Conservation (phyloP, 345 rosid genomes). For the Punica granatum region DNA sequence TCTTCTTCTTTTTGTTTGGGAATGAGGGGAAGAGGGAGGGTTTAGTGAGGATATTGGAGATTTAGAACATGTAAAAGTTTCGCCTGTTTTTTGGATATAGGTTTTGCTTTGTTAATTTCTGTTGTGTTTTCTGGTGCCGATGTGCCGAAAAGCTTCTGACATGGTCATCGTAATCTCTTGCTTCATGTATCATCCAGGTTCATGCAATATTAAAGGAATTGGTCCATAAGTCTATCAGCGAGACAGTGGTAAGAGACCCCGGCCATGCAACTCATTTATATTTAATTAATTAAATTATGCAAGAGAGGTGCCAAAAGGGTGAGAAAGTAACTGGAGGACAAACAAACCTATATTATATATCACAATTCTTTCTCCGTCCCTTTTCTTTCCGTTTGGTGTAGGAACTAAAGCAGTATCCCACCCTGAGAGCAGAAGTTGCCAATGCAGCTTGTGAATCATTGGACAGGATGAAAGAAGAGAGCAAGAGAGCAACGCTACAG, state of each 20-base stretch:
- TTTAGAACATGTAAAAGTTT: no score
- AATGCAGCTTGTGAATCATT: conserved; percentile 75
- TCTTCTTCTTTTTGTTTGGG: no score
- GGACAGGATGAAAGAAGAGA: conserved; percentile 89
- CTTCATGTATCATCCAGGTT: conserved; percentile 32
- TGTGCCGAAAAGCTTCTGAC: background rate
- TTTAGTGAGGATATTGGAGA: background rate
- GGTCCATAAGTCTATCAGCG: conserved; percentile 66
- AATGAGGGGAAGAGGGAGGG: background rate
- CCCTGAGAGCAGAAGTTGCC: conserved; percentile 76
- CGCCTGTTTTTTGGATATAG: background rate
- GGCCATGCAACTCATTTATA: background rate
- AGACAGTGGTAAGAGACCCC: conserved; percentile 40
- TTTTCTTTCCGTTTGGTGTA: conserved; percentile 16
- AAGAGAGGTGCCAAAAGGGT: background rate
- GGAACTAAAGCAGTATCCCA: conserved; percentile 94
- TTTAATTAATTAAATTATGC: no score
- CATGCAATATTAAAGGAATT: conserved; percentile 81
- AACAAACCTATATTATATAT: background rate
- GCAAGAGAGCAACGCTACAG: conserved; percentile 78
- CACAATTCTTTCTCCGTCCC: no score
- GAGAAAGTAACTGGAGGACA: background rate
- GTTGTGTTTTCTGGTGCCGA: no score
- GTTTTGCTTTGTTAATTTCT: no score
- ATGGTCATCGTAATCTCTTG: background rate